Conservation (phyloP, 352 stramenopile species). For the Phytophthora palmivora region DNA sequence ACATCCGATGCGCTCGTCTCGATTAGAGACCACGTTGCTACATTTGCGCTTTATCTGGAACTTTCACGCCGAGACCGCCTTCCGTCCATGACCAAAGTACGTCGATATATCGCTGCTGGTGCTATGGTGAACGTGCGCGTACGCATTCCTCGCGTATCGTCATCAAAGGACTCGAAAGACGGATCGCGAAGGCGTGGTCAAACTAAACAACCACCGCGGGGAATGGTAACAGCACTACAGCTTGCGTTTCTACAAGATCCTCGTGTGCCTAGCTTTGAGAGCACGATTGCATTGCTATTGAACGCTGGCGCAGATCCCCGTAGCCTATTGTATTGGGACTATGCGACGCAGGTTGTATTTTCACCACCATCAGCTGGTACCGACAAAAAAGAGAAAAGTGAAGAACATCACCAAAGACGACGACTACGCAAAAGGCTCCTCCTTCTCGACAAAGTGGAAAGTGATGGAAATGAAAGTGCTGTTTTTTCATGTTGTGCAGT, state of each 20-base stretch:
- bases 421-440: constrained; percentile 41
- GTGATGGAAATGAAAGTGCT: constrained; percentile 27
- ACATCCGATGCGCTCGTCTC: constrained; percentile 33
- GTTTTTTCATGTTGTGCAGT: constrained; percentile 37
- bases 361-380: constrained; percentile 2
- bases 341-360: constrained; percentile 61
- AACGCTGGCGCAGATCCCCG: constrained; percentile 49
- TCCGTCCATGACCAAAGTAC: constrained; percentile 43
- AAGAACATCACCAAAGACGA: constrained; percentile 29
- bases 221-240: constrained; percentile 55
- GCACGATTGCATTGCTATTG: constrained; percentile 50
- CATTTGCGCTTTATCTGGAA: constrained; percentile 54
- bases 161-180: constrained; percentile 25
- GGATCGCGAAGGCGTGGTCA: constrained; percentile 19
- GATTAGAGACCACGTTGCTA: constrained; percentile 60
- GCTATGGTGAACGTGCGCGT: constrained; percentile 63
- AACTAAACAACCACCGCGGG: constrained; percentile 20
- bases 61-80: constrained; percentile 52
- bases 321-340: constrained; percentile 64
- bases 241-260: constrained; percentile 52
- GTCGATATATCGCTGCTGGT: constrained; percentile 54
- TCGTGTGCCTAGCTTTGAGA: constrained; percentile 40
- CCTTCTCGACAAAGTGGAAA: constrained; percentile 37
- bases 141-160: constrained; percentile 32
- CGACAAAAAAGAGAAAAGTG: constrained; percentile 29